Base-by-base conservation (phyloP, 169 alveolate species). In the Fabrea salina region DNA sequence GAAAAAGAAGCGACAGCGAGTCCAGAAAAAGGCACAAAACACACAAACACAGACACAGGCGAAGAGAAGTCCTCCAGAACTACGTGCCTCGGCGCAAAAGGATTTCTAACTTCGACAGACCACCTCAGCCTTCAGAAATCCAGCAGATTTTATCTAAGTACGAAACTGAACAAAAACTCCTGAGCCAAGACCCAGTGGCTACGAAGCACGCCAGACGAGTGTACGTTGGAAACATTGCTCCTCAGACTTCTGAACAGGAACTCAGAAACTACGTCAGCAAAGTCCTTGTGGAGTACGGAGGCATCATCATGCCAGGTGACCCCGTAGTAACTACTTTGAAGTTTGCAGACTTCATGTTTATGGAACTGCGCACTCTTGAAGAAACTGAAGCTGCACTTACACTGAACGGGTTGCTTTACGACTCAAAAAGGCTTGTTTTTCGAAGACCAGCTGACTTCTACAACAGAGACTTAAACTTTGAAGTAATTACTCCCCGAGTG, bases 371-470 rank as follows among this genome's bases (percentile, higher is more conserved):
- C 6, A 25, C 79, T 8, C 39, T 70, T 0, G 79, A 70, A 70
- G 79, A 70, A 49, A 44, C 79, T 7, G 79, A 70, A 50, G 79
- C 79, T 3, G 59, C 66, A 1, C 37, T 70, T 25, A 70, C 79
- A 3, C 37, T 70, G 32, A 50, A 70, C 33, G 79, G 79, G 8
- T n/a, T 70, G 7, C 49, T 47, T 30, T 50, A 44, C 5, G 64
- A 70, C 40, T 4, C 30, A 47, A 5, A 64, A 44, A 70, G 66
- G 49, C 44, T 70, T 0, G 37, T 44, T 22, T 27, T 70, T 25
- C 22, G 79, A n/a, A 22, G 79, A 19, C 79, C 79, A 1, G 64
- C 79, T n/a, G 79, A 70, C 37, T 70, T 44, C 25, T 70, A 22
- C 33, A 49, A 70, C 30, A 19, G 16, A 44, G 50, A 70, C 13